Evolutionary conservation across 2,329 filamentous ascomycete genomes (phyloP).

Genomic region (Magnaporthiopsis incrustans): DNA sequence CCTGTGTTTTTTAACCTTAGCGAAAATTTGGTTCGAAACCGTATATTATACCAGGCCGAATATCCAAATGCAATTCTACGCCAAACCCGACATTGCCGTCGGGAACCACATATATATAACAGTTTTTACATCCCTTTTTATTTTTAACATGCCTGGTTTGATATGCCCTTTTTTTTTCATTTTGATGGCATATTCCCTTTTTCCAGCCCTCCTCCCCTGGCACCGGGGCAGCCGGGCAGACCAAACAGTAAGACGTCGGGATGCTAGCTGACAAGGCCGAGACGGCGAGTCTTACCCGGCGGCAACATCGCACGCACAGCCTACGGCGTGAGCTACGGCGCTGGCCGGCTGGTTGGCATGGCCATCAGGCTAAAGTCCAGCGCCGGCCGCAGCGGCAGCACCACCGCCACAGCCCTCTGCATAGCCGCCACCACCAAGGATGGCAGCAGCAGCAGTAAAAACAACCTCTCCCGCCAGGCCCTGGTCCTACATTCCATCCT

Average conservation of each 20-base stretch:
- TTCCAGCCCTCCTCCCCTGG: too few species aligned
- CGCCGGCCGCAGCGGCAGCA: not conserved
- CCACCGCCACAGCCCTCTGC: not conserved
- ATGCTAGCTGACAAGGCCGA: not conserved
- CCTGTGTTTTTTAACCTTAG: too few species aligned
- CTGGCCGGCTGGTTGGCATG: not conserved
- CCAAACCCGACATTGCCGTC: not conserved
- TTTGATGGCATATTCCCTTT: not conserved
- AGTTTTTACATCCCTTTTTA: too few species aligned
- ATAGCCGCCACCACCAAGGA: not conserved
- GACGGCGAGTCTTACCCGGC: too few species aligned
- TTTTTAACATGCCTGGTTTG: not conserved
- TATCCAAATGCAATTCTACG: not conserved
- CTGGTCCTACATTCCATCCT: not conserved
- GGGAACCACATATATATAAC: not conserved
- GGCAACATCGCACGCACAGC: not conserved
- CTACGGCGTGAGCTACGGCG: not conserved
- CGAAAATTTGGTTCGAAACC: too few species aligned
- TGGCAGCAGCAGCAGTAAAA: not conserved
- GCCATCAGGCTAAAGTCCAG: not conserved
- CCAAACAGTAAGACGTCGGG: too few species aligned
- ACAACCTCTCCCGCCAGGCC: not conserved
- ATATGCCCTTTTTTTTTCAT: not conserved
- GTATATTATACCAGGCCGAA: not conserved
- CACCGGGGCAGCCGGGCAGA: too few species aligned